Base-by-base conservation (phyloP, 176 grass and related monocot species). In the Rhynchospora tenuis region DNA sequence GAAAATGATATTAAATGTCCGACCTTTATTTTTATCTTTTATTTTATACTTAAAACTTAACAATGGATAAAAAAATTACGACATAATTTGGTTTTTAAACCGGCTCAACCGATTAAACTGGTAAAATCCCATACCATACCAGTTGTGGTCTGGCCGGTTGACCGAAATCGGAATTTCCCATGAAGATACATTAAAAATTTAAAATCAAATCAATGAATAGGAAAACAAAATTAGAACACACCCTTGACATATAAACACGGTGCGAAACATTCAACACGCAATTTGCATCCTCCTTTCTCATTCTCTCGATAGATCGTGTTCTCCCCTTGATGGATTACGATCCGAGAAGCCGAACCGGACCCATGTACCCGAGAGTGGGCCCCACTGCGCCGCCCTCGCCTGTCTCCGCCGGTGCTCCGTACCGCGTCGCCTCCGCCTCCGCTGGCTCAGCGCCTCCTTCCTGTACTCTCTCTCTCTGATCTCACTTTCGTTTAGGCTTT, bases 341-440 rank as follows among this genome's bases (percentile, higher is more conserved):
- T 68, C 80, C 23, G 17, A 82, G 80, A 65, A 82, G 51, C 80
- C 61, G 80, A 31, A 15, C 22, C 6, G 61, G 80, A 27, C 45
- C 66, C 65, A 55, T 83, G 51, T 87, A 87, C 56, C 85, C 79
- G 26, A 55, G 79, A 47, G 68, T 87, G 58, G 43, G 43, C 11
- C 33, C 85, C 19, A 74, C 67, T 5, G 66, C 64, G 3, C 79
- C 67, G 24, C 85, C 67, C 15, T 42, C 79, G 56, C 80, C 79
- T 31, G 79, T 54, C 5, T 60, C 67, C 11, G 79, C 51, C 24
- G 79, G 64, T 3, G 68, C 79, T 55, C 73, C 59, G 17, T 74
- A 48, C 65, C 85, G 81, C 33, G 66, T 76, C 38, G 7, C 79
- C 55, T 65, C 85, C 38, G 76, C 85, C 59, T 48, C 59, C 77